phyloP scores from a whole-genome alignment of 1,139 yeast genomes.

The Suhomyces guaymorum region DNA sequence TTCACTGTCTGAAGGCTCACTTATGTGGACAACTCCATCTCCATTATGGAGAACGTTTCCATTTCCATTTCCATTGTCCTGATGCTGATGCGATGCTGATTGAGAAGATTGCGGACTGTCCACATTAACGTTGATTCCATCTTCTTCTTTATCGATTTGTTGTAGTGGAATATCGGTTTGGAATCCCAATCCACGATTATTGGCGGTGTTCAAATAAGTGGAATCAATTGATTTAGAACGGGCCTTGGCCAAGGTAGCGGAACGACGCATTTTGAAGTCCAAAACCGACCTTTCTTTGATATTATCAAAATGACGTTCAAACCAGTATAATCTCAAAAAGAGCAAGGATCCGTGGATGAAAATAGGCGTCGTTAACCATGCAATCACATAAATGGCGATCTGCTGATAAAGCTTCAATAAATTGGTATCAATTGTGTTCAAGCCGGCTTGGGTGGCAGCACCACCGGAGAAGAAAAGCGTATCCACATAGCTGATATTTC shows the following conservation, averaged over 20 bases:
- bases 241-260: constrained; percentile 72
- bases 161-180: background rate
- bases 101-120: constrained; percentile 20
- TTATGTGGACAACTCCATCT: constrained; percentile 31
- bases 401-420: constrained; percentile 72
- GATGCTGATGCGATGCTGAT: constrained; percentile 8
- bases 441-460: constrained; percentile 87
- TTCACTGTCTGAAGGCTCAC: constrained; percentile 33
- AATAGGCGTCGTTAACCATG: constrained; percentile 81
- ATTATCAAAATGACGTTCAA: constrained; percentile 82
- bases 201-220: constrained; percentile 39
- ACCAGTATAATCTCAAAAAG: constrained; percentile 83
- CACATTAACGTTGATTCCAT: constrained; percentile 5
- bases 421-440: constrained; percentile 75
- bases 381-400: constrained; percentile 56
- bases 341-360: constrained; percentile 81
- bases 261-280: constrained; percentile 76
- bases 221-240: constrained; percentile 40
- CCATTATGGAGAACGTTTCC: no score
- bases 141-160: background rate
- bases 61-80: no score
- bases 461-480: constrained; percentile 75
- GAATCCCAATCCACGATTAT: constrained; percentile 38
- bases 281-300: constrained; percentile 73
- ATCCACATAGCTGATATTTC: constrained; percentile 70